Evolutionary conservation across 495 filamentous ascomycete genomes (phyloP).

Genomic region (Darksidea phi): DNA sequence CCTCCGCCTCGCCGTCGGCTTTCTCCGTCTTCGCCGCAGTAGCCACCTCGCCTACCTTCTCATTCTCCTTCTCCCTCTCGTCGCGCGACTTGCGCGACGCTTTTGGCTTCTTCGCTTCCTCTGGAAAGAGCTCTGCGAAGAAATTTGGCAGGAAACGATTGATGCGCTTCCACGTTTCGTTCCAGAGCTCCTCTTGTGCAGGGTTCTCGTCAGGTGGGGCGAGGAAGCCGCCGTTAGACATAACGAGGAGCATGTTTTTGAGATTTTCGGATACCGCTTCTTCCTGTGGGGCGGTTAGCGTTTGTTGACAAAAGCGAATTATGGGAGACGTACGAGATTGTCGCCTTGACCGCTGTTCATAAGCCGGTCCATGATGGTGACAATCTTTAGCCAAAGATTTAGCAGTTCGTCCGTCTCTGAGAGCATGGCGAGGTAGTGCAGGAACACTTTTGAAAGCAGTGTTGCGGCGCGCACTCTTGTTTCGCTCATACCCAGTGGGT

Average conservation of each 20-base stretch:
- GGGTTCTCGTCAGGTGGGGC: conserved; percentile 65
- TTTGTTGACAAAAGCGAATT: neutral
- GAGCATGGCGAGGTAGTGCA: conserved; percentile 86
- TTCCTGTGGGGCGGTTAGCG: conserved; percentile 55
- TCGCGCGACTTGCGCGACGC: conserved; percentile 14
- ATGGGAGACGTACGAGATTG: conserved; percentile 63
- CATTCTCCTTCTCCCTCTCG: conserved; percentile 19
- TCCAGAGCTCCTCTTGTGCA: conserved; percentile 63
- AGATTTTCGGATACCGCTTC: conserved; percentile 94
- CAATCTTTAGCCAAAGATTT: conserved; percentile 85
- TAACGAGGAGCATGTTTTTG: conserved; percentile 95
- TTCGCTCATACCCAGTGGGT: conserved; percentile 91
- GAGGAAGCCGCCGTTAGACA: conserved; percentile 86
- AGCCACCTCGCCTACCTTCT: conserved; percentile 2
- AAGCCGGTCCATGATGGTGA: conserved; percentile 92
- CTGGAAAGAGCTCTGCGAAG: conserved; percentile 49
- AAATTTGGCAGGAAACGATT: conserved; percentile 87
- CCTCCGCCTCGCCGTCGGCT: too few relatives aligned
- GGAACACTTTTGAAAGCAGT: conserved; percentile 88
- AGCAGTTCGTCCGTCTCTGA: conserved; percentile 88
- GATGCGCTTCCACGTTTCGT: conserved; percentile 82
- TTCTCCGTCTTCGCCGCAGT: too few relatives aligned
- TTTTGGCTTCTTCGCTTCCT: conserved; percentile 35
- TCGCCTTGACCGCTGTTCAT: conserved; percentile 96
- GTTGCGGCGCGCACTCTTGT: conserved; percentile 90